Base-by-base conservation (phyloP, 2,329 filamentous ascomycete species). In the Didymella sp. region DNA sequence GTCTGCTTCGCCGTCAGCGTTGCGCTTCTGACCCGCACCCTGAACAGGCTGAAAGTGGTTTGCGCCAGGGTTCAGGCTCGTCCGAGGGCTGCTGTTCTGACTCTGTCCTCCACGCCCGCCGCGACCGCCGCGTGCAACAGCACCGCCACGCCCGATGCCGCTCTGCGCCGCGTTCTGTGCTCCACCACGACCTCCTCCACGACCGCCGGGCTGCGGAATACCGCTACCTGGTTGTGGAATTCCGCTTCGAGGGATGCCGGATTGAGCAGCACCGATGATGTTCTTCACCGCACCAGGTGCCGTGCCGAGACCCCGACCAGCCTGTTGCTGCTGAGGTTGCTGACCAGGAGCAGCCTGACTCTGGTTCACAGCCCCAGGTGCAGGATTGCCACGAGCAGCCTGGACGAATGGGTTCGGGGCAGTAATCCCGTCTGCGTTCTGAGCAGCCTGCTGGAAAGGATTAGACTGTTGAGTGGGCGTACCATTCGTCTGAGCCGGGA, bases 51-150 rank as follows among this genome's bases (percentile, higher is more conserved):
- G 61, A 44, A 78, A 78, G 5, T 70, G 66, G 45, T 56, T 57
- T 1, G 76, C 77, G 17, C 63, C 66, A 1, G 75, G 70, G 40
- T 77, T 79, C 59, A 79, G 61, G 3, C 62, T 66, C 5, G 63
- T 61, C 2, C 68, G 62, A 0, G 70, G 67, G 13, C 64, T 68
- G 46, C 59, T 64, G 17, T 64, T 67, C 28, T 68, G 62, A 19
- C 57, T 64, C 19, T 62, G 62, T 4, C 61, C 64, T 19, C 64
- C 60, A 3, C 66, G 64, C 19, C 66, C 55, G 9, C 62, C 57
- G 8, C 69, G 59, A n/a, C 62, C 64, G 17, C 73, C 67, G 33
- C 71, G 60, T 6, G 63, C 54, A 9, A 69, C 70, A 25, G 70
- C 72, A 35, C 73, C 70, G 11, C 67, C 69, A 22, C 70, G 67